These are phyloP conservation scores for Ploettnerulaceae sp. DNA, from an alignment of 2,329 filamentous ascomycete genomes.

Conservation along the genomic window DNA sequence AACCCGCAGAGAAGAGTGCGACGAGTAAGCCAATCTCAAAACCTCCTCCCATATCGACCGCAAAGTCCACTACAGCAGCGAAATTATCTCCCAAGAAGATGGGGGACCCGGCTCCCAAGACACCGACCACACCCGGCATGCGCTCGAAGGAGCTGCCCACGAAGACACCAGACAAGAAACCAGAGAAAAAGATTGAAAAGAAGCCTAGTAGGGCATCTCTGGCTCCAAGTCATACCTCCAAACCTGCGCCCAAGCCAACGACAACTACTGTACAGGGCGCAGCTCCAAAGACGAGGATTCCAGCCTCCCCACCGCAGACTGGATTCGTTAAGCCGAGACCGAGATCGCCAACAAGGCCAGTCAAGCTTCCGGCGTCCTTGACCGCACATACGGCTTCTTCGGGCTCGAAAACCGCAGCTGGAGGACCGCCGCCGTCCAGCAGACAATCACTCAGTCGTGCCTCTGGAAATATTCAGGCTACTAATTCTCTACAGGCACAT, in stretches of 20 bases:
- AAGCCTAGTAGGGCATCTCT: constrained; percentile 19
- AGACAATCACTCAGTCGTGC: constrained; percentile 41
- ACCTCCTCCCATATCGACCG: constrained; percentile 26
- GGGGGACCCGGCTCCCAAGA: constrained; percentile 36
- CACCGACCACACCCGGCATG: constrained; percentile 35
- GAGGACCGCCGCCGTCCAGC: constrained; percentile 29
- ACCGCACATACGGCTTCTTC: constrained; percentile 67
- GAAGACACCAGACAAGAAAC: constrained; percentile 27
- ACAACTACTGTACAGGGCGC: constrained; percentile 17
- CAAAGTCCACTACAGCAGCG: constrained; percentile 21
- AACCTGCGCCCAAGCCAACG: constrained; percentile 24
- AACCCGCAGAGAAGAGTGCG: constrained; percentile 13
- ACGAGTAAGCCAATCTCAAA: constrained; percentile 14
- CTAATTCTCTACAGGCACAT: constrained; percentile 25
- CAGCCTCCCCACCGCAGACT: constrained; percentile 29
- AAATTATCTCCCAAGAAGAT: constrained; percentile 32
- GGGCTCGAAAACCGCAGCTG: constrained; percentile 53
- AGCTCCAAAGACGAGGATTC: constrained; percentile 26
- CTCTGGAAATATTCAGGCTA: constrained; percentile 36
- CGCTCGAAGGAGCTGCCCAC: constrained; percentile 27
- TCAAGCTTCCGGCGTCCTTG: constrained; percentile 61
- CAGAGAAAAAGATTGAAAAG: constrained; percentile 21
- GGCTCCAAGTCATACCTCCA: constrained; percentile 18
- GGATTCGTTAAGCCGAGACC: constrained; percentile 53
- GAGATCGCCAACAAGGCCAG: constrained; percentile 65